Percentiles rank a stretch among this genome's conserved stretches.
Evolutionary conservation across 2,329 filamentous ascomycete genomes (phyloP).

Genomic region (Diaporthe sp.): DNA sequence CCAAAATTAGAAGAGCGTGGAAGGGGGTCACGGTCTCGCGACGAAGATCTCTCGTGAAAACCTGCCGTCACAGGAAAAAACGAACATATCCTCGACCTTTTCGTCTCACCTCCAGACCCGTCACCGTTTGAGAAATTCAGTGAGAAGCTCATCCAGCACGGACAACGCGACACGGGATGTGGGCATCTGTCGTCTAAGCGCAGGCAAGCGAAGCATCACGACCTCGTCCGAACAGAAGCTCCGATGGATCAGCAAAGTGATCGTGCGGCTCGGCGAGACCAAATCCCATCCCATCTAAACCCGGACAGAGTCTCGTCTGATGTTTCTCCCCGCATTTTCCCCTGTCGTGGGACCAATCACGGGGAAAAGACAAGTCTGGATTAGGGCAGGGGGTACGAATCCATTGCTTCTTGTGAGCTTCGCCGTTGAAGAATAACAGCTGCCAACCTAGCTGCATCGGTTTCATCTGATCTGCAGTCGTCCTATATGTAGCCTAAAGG

Average conservation of each 20-base stretch:
- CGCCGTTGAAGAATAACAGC: conserved; percentile 1
- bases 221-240: background rate
- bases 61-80: background rate
- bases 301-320: background rate
- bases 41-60: conserved; percentile 8
- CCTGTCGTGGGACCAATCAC: conserved; percentile 4
- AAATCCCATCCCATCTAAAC: background rate
- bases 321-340: background rate
- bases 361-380: conserved; percentile 2
- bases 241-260: background rate
- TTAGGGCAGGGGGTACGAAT: conserved; percentile 8
- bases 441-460: conserved; percentile 1
- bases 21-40: background rate
- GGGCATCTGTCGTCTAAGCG: conserved; percentile 5
- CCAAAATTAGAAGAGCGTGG: conserved; percentile 1
- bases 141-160: conserved; percentile 12
- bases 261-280: background rate
- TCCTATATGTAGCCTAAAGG: background rate
- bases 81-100: background rate
- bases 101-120: background rate
- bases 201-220: background rate
- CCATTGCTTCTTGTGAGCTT: conserved; percentile 9
- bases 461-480: background rate
- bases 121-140: conserved; percentile 1
- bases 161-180: conserved; percentile 13